phyloP scores from a whole-genome alignment of 805 yeast species.

The Teunomyces kruisii region DNA sequence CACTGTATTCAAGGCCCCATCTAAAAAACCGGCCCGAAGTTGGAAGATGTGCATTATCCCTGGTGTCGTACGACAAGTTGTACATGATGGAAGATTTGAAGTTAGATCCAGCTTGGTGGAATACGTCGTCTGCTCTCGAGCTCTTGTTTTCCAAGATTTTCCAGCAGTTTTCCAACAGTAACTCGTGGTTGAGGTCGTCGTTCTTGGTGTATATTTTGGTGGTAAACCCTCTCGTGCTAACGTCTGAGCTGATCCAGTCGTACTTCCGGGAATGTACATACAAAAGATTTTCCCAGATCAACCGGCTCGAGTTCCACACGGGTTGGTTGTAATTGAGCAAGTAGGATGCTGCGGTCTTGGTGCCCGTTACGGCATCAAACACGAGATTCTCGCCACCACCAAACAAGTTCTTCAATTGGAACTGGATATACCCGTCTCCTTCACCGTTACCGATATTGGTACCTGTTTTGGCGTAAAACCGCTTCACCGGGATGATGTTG shows the following conservation, averaged over 20 bases:
- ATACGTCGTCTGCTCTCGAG: slow-evolving; percentile 29
- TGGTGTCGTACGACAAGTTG: slow-evolving; percentile 41
- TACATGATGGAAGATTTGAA: slow-evolving; percentile 46
- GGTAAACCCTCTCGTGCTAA: slow-evolving; percentile 42
- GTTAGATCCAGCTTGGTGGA: slow-evolving; percentile 44
- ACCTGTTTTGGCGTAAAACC: slow-evolving; percentile 84
- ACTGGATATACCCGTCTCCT: slow-evolving; percentile 88
- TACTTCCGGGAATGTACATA: slow-evolving; percentile 45
- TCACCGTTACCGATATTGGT: slow-evolving; percentile 96
- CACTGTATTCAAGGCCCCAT: slow-evolving; percentile 36
- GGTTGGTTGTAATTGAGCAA: slow-evolving; percentile 50
- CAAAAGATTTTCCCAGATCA: slow-evolving; percentile 36
- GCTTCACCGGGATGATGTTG: slow-evolving; percentile 55
- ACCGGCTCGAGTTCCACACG: slow-evolving; percentile 39
- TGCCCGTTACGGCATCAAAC: slow-evolving; percentile 52
- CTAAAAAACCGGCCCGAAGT: slow-evolving; percentile 39
- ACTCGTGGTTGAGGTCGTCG: slow-evolving; percentile 47
- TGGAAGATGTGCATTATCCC: slow-evolving; percentile 46
- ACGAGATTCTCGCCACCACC: slow-evolving; percentile 56
- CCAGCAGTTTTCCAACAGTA: slow-evolving; percentile 46
- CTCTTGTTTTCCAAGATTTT: slow-evolving; percentile 30
- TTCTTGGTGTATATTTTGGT: slow-evolving; percentile 39
- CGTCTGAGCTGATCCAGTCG: slow-evolving; percentile 51
- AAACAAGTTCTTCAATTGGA: slow-evolving; percentile 56
- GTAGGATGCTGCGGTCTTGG: slow-evolving; percentile 51